Evolutionary conservation across 768 basidiomycete genomes (phyloP).

Genomic region (Lactarius sanguifluus): DNA sequence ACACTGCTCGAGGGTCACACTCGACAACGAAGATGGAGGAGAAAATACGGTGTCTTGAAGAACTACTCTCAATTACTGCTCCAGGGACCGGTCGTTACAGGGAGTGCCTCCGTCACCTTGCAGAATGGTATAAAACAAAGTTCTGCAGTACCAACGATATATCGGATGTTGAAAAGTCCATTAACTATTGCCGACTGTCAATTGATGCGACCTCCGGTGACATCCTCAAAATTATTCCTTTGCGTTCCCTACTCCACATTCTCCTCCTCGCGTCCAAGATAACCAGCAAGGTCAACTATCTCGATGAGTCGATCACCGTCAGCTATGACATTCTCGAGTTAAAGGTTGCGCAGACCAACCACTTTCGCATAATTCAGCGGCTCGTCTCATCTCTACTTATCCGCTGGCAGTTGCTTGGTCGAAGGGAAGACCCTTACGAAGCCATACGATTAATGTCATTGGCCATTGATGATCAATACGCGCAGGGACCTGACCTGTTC

Average conservation of each 20-base stretch:
- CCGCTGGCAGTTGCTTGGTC: no score
- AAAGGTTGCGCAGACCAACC: neutral
- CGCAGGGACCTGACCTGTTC: no score
- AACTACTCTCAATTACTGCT: neutral
- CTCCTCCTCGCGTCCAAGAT: neutral
- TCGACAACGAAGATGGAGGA: neutral
- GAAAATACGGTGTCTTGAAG: neutral
- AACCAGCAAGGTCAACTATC: neutral
- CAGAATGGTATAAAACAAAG: neutral
- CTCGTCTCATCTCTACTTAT: no score
- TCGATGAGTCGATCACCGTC: neutral
- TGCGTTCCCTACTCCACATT: neutral
- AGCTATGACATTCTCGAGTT: neutral
- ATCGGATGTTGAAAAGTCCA: neutral
- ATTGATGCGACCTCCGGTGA: neutral
- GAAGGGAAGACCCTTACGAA: no score
- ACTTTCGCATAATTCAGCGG: neutral
- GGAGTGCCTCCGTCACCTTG: neutral
- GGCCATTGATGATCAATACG: no score
- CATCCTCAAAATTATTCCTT: no score
- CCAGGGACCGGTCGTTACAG: neutral
- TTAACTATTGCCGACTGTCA: slow-evolving; percentile 3
- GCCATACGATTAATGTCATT: no score
- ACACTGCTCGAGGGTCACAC: neutral
- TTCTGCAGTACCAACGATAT: neutral